Evolutionary conservation across 1,139 yeast species (phyloP), one percentile per base, ranked within the genome.

Genomic region (Magnusiomyces suaveolens): DNA sequence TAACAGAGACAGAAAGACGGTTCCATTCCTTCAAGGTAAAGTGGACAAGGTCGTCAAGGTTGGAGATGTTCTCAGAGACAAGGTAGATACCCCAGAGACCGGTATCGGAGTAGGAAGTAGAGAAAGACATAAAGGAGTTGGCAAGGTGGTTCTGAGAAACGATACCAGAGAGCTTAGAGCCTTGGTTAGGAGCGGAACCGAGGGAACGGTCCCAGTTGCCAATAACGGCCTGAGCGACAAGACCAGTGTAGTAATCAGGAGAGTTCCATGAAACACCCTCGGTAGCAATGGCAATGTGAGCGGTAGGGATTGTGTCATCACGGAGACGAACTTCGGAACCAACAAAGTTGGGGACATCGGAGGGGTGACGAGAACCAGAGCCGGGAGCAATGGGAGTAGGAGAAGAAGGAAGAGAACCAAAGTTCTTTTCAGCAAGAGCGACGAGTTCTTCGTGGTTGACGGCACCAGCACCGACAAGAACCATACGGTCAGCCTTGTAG

Each of bases 201-300:
- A 85, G 73, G 10, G 96, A 84, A 66, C 98, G 82, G 70, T 92
- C 98, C 97, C 97, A 92, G 65, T 90, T 87, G 47, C 98, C 98
- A 51, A 92, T 84, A 58, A 92, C 86, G 18, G 97, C 97, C 72
- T 92, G 97, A 3, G 97, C 95, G 1, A 92, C 96, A 23, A 95
- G 78, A 1, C 96, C 97, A 32, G 95, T 86, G 74, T 89, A 90
- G 72, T 89, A 92, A 69, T 92, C 97, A 8, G 95, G 90, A 2
- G 95, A 88, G 38, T 87, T 84, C 99, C 99, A 92, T 50, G 96
- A 84, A 29, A 90, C 97, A 63, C 99, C 97, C 73, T 92, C 98
- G n/a, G 92, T 84, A 16, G 97, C 95, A 59, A 92, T 73, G 6
- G 97, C 98, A 56, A 89, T 82, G 71, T 92, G 95, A 1, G 97